Base-by-base conservation (phyloP, 345 rosid genomes). In the Viola odorata region DNA sequence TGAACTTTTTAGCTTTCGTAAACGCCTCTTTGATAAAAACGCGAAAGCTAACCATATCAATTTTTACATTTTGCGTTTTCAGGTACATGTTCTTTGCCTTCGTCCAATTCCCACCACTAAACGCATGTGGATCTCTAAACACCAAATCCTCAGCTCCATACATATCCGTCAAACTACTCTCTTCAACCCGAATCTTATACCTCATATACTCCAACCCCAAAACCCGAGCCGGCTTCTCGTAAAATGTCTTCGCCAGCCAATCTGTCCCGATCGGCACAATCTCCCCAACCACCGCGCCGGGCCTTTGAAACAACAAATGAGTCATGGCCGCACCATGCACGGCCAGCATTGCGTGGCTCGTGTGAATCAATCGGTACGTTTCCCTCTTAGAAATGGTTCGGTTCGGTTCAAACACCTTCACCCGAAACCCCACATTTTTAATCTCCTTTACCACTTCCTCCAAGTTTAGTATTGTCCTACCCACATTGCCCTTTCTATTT, bases 311-410 rank as follows among this genome's bases (percentile, higher is more conserved):
- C 54, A 76, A 36, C 6, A 57, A 0, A 44, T 75, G 76, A 0
- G 83, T 76, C 54, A 73, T 39, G 4, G 72, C 80, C 1, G 80
- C 83, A 13, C 83, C 83, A 32, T 76, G 80, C n/a, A 76, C 70
- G 5, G 78, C 83, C 4, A 80, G 1, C 69, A 76, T 55, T 3
- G 62, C 78, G 13, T 79, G 78, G 57, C 81, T 73, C 41, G 68
- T 51, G 45, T 73, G 57, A 14, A 76, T 53, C 23, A 70, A 32
- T 15, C 11, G 12, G 12, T 70, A 76, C 0, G 68, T 44, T 6
- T 76, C 64, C 3, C 6, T 14, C 64, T 73, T 37, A 0, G 63
- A n/a, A 1, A 66, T 68, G 4, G 37, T 50, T 10, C 16, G 2
- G 0, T 42, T 59, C 1, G 83, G 73, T 49, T 68, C 60, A 6